Evolutionary conservation across 2,329 filamentous ascomycete species (phyloP).

Genomic region (Magnaporthiopsis rhizophila): DNA sequence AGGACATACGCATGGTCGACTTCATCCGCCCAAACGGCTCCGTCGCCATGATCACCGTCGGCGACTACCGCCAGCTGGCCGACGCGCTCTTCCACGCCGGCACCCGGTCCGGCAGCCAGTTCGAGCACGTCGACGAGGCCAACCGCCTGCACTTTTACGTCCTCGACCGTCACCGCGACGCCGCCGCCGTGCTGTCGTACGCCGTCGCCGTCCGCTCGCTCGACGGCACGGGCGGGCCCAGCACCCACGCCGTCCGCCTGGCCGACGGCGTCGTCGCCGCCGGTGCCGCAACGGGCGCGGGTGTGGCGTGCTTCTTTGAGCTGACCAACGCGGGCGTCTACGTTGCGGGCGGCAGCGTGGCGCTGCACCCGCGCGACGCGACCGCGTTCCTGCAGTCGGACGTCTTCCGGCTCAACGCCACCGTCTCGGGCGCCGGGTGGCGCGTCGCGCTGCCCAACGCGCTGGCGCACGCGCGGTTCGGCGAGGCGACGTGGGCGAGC

Average conservation of each 20-base stretch:
- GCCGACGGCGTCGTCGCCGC: constrained; percentile 21
- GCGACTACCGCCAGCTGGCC: constrained; percentile 44
- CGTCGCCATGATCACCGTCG: constrained; percentile 36
- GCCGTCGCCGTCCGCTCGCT: constrained; percentile 38
- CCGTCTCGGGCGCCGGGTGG: constrained; percentile 37
- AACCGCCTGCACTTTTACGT: constrained; percentile 45
- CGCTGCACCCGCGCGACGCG: constrained; percentile 24
- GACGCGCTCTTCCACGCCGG: constrained; percentile 48
- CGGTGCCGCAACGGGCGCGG: constrained; percentile 20
- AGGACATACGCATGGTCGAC: constrained; percentile 42
- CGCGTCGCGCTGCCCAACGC: constrained; percentile 32
- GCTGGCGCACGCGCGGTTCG: constrained; percentile 32
- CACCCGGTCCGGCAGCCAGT: constrained; percentile 40
- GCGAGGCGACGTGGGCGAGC: constrained; percentile 26
- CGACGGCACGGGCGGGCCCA: constrained; percentile 24
- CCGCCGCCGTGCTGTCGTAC: constrained; percentile 36
- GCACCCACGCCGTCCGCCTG: constrained; percentile 28
- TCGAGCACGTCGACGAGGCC: constrained; percentile 36
- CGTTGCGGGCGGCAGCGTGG: constrained; percentile 14
- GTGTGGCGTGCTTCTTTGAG: constrained; percentile 36
- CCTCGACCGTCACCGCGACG: constrained; percentile 32
- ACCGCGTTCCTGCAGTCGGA: constrained; percentile 33
- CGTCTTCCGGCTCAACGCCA: constrained; percentile 37
- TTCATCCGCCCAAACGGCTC: constrained; percentile 42
- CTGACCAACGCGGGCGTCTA: constrained; percentile 37